Evolutionary conservation across 2,329 filamentous ascomycete species (phyloP), one percentile per base, ranked within the genome.

Genomic region (Microdochium bolleyi): DNA sequence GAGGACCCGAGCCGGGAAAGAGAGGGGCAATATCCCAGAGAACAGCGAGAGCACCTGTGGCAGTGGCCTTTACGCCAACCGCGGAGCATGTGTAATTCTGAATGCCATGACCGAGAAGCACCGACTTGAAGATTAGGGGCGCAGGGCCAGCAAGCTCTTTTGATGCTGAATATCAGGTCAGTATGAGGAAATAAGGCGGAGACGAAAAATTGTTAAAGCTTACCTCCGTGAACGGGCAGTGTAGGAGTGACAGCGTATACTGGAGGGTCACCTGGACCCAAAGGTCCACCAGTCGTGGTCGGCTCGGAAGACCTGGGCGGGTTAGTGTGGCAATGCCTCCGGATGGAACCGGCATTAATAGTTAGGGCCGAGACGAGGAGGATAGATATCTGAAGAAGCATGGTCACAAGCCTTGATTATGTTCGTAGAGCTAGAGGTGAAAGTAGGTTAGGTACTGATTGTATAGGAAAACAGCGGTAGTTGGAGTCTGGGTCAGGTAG

Each of bases 41-140:
- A 52, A 78, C 75, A 55, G 82, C 82, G 24, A 83, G 70, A 49
- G 82, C 82, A 48, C 82, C 82, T 21, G 69, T 64, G n/a, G 74
- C 66, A 5, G 60, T 60, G 27, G 74, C 69, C 0, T 60, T 58
- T 2, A 64, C 65, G 10, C 68, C 64, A 16, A 61, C 57, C 11
- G 61, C 53, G 27, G 60, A 64, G 67, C 84, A 87, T 37, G 80
- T 84, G 73, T 87, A 87, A 76, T 87, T 87, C 62, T 87, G 84
- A 60, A 84, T 78, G 53, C 84, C 84, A 59, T 84, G 77, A 58
- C 83, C 84, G 44, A 87, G 68, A 53, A 74, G 76, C 56, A 87
- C 78, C 69, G 76, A 70, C 63, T 79, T 75, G 37, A 83, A 69
- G 4, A 64, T 63, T 46, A 71, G 60, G 56, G 62, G 62, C 10